These are phyloP conservation scores for Tetracentron sinense DNA, from an alignment of 164 flowering plant species.

Conservation along the genomic window DNA sequence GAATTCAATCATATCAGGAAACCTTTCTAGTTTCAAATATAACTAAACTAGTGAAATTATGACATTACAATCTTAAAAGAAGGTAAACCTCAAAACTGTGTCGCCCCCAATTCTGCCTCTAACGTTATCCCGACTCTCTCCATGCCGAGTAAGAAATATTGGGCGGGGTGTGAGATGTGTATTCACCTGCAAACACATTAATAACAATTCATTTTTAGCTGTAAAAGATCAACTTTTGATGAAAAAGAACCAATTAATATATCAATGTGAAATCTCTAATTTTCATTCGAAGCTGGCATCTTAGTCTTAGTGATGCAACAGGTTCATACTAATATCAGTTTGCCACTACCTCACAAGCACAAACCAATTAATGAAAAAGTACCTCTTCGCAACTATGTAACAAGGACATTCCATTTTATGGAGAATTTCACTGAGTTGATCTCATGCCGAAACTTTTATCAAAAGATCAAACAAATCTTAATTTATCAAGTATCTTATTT, in stretches of 20 bases:
- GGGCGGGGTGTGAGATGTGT: slow-evolving; percentile 98
- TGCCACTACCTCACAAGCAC: too few relatives aligned
- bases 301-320: neutral
- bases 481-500: too few relatives aligned
- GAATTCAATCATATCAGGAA: neutral
- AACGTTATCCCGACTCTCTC: slow-evolving; percentile 93
- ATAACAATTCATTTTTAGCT: neutral
- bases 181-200: slow-evolving; percentile 60
- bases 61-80: neutral
- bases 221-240: neutral
- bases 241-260: neutral
- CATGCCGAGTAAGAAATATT: slow-evolving; percentile 96
- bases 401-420: too few relatives aligned
- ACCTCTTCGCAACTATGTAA: too few relatives aligned
- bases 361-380: too few relatives aligned
- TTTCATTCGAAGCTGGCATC: neutral
- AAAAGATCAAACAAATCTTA: too few relatives aligned
- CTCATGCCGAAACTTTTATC: too few relatives aligned
- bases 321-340: too few relatives aligned
- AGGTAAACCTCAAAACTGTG: slow-evolving; percentile 61
- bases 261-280: neutral
- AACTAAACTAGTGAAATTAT: neutral
- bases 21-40: neutral
- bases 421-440: too few relatives aligned
- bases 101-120: slow-evolving; percentile 99